A percentile compares a stretch with the other conserved stretches of the same genome.
phyloP scores from a whole-genome alignment of 768 basidiomycete genomes.

The Agrocybe pediades region DNA sequence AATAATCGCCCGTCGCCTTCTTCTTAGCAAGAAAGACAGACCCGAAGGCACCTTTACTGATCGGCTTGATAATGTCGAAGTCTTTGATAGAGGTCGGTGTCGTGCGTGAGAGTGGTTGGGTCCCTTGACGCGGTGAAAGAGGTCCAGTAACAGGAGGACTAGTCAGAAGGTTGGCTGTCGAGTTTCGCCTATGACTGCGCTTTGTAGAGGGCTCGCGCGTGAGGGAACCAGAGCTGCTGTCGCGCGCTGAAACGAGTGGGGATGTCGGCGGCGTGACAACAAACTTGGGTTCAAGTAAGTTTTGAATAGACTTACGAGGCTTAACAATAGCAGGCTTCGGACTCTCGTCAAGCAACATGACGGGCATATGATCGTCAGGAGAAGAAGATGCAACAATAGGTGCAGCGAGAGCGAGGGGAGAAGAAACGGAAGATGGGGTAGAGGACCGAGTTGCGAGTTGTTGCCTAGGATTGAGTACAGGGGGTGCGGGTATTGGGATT shows the following conservation, averaged over 20 bases:
- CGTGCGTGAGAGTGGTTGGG: constrained; percentile 75
- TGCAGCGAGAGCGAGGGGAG: constrained; percentile 81
- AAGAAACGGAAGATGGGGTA: constrained; percentile 87
- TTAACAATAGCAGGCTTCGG: constrained; percentile 45
- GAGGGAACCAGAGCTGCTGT: constrained; percentile 32
- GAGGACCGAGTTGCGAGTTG: constrained; percentile 77
- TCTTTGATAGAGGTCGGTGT: constrained; percentile 95
- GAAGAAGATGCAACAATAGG: constrained; percentile 76
- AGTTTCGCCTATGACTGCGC: constrained; percentile 70
- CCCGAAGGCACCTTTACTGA: constrained; percentile 98
- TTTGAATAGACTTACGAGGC: constrained; percentile 67
- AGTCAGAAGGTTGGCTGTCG: constrained; percentile 63
- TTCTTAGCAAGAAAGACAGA: constrained; percentile 99
- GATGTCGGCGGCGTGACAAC: constrained; percentile 77
- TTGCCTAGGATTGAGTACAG: constrained; percentile 39
- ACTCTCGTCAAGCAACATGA: constrained; percentile 66
- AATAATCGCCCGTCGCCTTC: constrained; percentile 97
- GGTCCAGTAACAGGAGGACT: constrained; percentile 67
- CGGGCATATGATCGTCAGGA: constrained; percentile 61
- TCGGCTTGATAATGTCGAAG: constrained; percentile 99
- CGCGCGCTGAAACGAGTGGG: constrained; percentile 55
- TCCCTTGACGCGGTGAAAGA: constrained; percentile 84
- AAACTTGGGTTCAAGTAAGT: constrained; percentile 64
- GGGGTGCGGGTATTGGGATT: constrained; percentile 26
- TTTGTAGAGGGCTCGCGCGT: constrained; percentile 51